Percentiles rank a stretch among this genome's conserved stretches.
Evolutionary conservation across 305 asterid species (phyloP).

Genomic region (Rubia peregrina): DNA sequence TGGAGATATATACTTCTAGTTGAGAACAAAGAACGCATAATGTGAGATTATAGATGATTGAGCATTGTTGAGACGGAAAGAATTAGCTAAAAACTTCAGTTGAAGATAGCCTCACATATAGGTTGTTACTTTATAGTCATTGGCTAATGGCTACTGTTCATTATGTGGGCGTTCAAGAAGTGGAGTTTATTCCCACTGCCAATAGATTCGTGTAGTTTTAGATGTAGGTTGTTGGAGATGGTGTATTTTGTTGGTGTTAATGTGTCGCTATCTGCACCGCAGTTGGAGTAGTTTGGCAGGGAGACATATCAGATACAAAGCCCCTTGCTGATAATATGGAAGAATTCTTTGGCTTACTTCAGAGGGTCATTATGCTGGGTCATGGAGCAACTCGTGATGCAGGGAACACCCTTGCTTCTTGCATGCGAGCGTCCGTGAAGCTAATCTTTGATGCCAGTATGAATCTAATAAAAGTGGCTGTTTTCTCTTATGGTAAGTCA

Average conservation of each 20-base stretch:
- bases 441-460: constrained; percentile 73
- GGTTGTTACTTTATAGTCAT: not conserved
- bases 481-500: constrained; percentile 60
- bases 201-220: not conserved
- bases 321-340: constrained; percentile 79
- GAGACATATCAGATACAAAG: constrained; percentile 55
- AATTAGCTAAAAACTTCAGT: not conserved
- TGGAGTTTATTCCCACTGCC: too few relatives aligned
- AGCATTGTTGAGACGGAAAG: too few relatives aligned
- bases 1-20: not conserved
- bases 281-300: constrained; percentile 89
- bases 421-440: constrained; percentile 53
- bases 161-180: not conserved
- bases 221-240: not conserved
- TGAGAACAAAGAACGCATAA: not conserved
- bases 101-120: too few relatives aligned
- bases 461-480: constrained; percentile 61
- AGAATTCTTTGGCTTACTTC: constrained; percentile 63
- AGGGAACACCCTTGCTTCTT: constrained; percentile 70
- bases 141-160: not conserved
- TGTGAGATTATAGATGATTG: too few relatives aligned
- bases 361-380: constrained; percentile 65
- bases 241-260: not conserved
- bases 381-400: constrained; percentile 73
- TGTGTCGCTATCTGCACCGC: constrained; percentile 17